Base-by-base conservation (phyloP, 331 rosid species). In the Cydonia oblonga region DNA sequence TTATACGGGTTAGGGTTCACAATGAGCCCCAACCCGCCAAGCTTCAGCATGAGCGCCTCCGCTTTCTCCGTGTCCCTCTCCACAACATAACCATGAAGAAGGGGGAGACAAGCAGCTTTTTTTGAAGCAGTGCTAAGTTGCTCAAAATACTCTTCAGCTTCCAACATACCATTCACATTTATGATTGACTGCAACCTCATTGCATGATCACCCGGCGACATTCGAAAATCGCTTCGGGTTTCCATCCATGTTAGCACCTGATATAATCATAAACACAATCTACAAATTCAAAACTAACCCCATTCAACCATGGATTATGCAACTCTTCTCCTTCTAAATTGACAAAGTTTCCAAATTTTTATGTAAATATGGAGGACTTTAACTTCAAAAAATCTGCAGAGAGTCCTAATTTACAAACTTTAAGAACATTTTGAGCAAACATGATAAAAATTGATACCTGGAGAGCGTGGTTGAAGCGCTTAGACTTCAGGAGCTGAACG, bases 221-320 rank as follows among this genome's bases (percentile, higher is more conserved):
- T 70, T 9, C 66, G 53, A 59, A 80, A 76, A 26, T 61, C 61
- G 52, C 81, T 82, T 75, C 23, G 89, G 61, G 60, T 81, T 79
- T 84, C 92, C 84, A 89, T 82, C 88, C 87, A 88, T 29, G 75
- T 79, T 56, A 88, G 32, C 14, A 86, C 75, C 98, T 90, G 87
- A 20, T 63, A 46, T 63, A 53, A 68, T 44, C 76, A 75, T 6
- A 9, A 20, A 66, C 46, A 58, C 20, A 15, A 9, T 38, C 42
- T 42, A 42, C 35, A 65, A 18, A 24, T 75, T 35, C 38, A 25
- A 4, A 64, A 64, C 68, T 32, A 11, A 33, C 26, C 5, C 68
- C 68, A n/a, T 32, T 32, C 9, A 32, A 30, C 42, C 28, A 74
- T 32, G 35, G 35, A 32, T 32, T 32, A 32, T 32, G 35, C 35